These are phyloP conservation scores for Cylindrotheca fusiformis DNA, from an alignment of 108 stramenopile genomes.

Conservation along the genomic window DNA sequence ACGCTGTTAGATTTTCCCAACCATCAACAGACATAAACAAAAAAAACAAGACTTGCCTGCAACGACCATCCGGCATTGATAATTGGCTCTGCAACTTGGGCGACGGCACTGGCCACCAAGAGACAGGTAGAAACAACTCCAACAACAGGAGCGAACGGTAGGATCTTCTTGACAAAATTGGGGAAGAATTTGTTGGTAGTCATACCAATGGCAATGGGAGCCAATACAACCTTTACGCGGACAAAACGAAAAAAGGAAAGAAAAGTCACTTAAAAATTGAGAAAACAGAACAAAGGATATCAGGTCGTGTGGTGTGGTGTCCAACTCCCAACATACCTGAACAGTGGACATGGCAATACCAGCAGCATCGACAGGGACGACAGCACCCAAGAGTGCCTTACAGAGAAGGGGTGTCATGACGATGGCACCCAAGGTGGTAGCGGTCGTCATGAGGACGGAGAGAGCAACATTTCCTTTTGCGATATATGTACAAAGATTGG, in stretches of 20 bases:
- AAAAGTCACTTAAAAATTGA: background rate
- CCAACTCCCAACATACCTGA: slow-evolving; percentile 82
- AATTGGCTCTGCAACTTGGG: slow-evolving; percentile 88
- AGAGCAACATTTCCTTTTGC: slow-evolving; percentile 96
- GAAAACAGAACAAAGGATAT: too few relatives aligned
- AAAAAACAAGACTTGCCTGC: slow-evolving; percentile 50
- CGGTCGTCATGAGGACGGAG: slow-evolving; percentile 97
- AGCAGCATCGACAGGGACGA: slow-evolving; percentile 94
- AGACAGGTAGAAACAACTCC: slow-evolving; percentile 95
- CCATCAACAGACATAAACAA: background rate
- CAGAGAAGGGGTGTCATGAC: slow-evolving; percentile 97
- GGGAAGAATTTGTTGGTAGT: slow-evolving; percentile 91
- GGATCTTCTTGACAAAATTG: slow-evolving; percentile 81
- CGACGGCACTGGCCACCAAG: slow-evolving; percentile 94
- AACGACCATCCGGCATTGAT: slow-evolving; percentile 78
- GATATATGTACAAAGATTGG: slow-evolving; percentile 97
- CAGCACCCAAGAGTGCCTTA: slow-evolving; percentile 89
- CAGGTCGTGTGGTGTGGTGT: too few relatives aligned
- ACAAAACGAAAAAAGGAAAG: background rate
- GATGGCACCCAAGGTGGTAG: slow-evolving; percentile 96
- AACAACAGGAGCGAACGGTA: slow-evolving; percentile 93
- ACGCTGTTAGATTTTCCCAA: background rate
- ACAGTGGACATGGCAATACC: slow-evolving; percentile 94
- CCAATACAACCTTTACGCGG: slow-evolving; percentile 82
- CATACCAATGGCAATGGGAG: slow-evolving; percentile 96